phyloP scores from a whole-genome alignment of 345 rosid genomes.

The Salix suchowensis region DNA sequence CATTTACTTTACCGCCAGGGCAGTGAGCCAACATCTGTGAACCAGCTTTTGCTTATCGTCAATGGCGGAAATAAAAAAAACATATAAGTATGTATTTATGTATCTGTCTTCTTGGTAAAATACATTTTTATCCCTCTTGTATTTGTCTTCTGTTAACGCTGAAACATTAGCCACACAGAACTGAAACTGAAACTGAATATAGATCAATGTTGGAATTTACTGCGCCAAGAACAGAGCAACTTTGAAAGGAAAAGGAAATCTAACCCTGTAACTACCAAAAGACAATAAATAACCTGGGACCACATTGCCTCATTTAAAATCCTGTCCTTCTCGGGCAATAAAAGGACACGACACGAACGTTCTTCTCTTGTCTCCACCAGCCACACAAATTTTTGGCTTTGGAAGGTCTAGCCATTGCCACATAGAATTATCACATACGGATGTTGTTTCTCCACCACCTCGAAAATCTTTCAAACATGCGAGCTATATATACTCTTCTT shows the following conservation, averaged over 20 bases:
- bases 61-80: too few relatives aligned
- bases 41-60: too few relatives aligned
- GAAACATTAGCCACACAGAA: too few relatives aligned
- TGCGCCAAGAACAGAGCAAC: neutral
- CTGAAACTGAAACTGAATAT: too few relatives aligned
- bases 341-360: constrained; percentile 5
- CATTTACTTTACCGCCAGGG: too few relatives aligned
- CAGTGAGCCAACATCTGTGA: too few relatives aligned
- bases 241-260: neutral
- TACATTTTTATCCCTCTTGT: too few relatives aligned
- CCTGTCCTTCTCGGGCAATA: neutral
- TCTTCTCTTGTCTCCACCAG: constrained; percentile 29
- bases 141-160: too few relatives aligned
- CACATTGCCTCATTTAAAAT: constrained; percentile 7
- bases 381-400: constrained; percentile 19
- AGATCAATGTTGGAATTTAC: too few relatives aligned
- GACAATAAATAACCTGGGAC: constrained; percentile 17
- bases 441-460: constrained; percentile 25
- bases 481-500: constrained; percentile 20
- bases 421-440: neutral
- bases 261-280: constrained; percentile 1
- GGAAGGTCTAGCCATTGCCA: constrained; percentile 22
- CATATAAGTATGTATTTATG: too few relatives aligned
- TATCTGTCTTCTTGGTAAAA: too few relatives aligned
- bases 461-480: neutral